These are phyloP conservation scores for Penicillium griseofulvum DNA, from an alignment of 2,329 filamentous ascomycete species.

Conservation along the genomic window DNA sequence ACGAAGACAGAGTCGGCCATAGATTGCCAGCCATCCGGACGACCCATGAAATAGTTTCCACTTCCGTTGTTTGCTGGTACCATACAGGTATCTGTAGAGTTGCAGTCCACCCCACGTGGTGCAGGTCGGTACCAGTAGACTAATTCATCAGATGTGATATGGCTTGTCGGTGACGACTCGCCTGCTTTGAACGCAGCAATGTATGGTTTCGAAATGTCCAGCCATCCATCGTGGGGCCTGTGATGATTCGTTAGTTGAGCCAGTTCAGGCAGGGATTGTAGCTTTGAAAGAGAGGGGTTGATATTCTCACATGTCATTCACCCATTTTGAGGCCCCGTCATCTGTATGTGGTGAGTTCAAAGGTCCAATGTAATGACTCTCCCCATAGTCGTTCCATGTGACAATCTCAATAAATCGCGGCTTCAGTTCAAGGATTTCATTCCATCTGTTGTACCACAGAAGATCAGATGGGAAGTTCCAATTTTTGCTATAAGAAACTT, in stretches of 20 bases:
- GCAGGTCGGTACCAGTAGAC: constrained; percentile 58
- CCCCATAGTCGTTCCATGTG: constrained; percentile 55
- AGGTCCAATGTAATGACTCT: constrained; percentile 55
- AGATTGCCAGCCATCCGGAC: constrained; percentile 51
- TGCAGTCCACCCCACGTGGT: constrained; percentile 48
- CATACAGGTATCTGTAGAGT: constrained; percentile 53
- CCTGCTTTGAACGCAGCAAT: constrained; percentile 54
- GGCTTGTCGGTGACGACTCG: constrained; percentile 32
- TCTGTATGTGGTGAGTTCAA: constrained; percentile 41
- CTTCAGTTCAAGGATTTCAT: constrained; percentile 43
- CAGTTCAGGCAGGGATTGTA: background rate
- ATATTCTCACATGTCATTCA: constrained; percentile 46
- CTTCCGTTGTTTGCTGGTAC: constrained; percentile 47
- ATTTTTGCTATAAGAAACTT: constrained; percentile 51
- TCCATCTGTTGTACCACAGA: constrained; percentile 46
- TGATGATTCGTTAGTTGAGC: background rate
- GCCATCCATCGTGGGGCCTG: constrained; percentile 54
- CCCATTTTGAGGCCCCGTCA: constrained; percentile 48
- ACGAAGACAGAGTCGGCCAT: constrained; percentile 55
- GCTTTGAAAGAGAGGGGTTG: too few relatives aligned
- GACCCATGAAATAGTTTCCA: constrained; percentile 54
- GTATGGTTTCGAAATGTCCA: constrained; percentile 54
- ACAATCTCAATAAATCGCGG: constrained; percentile 52
- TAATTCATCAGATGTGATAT: constrained; percentile 51
- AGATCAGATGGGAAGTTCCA: constrained; percentile 50